Percentiles rank a stretch among this genome's conserved stretches.
Evolutionary conservation across 192 early-diverging fungal genomes (phyloP).

Genomic region (Geranomyces variabilis): DNA sequence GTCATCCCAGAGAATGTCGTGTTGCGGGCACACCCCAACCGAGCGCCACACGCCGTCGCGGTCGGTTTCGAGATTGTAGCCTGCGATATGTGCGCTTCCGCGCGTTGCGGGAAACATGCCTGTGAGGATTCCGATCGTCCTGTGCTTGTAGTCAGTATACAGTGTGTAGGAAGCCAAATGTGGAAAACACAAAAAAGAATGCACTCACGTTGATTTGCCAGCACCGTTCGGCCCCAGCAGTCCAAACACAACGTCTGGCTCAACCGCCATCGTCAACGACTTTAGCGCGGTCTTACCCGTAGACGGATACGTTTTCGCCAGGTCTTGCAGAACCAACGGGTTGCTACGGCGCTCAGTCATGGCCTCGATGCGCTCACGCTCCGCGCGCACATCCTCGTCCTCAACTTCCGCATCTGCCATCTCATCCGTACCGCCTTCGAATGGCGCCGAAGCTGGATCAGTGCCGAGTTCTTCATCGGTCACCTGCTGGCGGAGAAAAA

Average conservation of each 20-base stretch:
- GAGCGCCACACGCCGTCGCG: slow-evolving; percentile 59
- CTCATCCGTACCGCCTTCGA: neutral
- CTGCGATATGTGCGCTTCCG: slow-evolving; percentile 64
- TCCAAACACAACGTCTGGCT: slow-evolving; percentile 54
- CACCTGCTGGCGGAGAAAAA: slow-evolving; percentile 4
- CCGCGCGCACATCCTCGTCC: slow-evolving; percentile 68
- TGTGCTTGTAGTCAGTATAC: too few species aligned
- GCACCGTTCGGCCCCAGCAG: slow-evolving; percentile 71
- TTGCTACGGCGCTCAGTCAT: slow-evolving; percentile 37
- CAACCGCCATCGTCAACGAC: slow-evolving; percentile 67
- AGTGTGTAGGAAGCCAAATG: too few species aligned
- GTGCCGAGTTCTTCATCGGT: neutral
- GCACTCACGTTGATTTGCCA: slow-evolving; percentile 66
- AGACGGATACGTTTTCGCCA: slow-evolving; percentile 64
- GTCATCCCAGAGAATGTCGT: slow-evolving; percentile 77
- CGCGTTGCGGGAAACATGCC: slow-evolving; percentile 65
- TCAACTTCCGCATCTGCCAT: slow-evolving; percentile 32
- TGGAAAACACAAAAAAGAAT: neutral
- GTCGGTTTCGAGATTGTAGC: slow-evolving; percentile 60
- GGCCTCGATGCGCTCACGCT: slow-evolving; percentile 54
- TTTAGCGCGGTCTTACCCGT: slow-evolving; percentile 65
- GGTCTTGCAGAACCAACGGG: slow-evolving; percentile 62
- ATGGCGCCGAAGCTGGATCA: neutral
- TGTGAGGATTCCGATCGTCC: slow-evolving; percentile 69
- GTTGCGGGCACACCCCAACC: slow-evolving; percentile 79